phyloP scores from a whole-genome alignment of 805 yeast species.

The Candida patagonica region DNA sequence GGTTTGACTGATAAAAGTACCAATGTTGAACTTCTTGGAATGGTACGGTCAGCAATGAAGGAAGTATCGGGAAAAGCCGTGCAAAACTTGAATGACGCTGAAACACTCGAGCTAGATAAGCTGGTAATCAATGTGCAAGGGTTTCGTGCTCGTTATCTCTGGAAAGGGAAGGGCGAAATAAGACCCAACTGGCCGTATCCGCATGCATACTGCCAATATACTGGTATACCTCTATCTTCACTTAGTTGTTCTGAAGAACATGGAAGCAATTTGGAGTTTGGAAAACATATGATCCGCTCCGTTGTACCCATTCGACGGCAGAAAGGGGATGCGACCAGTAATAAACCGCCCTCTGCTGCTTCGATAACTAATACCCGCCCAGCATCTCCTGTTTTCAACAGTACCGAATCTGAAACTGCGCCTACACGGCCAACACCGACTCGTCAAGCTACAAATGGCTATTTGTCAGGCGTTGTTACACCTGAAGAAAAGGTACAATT shows the following conservation, averaged over 20 bases:
- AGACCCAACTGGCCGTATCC: conserved; percentile 18
- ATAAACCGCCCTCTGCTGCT: background rate
- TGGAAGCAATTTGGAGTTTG: conserved; percentile 11
- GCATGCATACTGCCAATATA: conserved; percentile 15
- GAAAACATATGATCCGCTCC: conserved; percentile 16
- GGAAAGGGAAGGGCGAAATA: conserved; percentile 43
- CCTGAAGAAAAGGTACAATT: background rate
- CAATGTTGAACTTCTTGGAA: conserved; percentile 31
- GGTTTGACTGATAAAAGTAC: conserved; percentile 38
- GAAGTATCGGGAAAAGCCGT: conserved; percentile 41
- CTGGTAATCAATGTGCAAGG: conserved; percentile 26
- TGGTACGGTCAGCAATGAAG: conserved; percentile 63
- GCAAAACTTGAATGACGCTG: conserved; percentile 25
- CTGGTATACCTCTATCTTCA: conserved; percentile 17
- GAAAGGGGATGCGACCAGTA: conserved; percentile 4
- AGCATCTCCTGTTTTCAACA: background rate
- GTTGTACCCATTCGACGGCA: conserved; percentile 5
- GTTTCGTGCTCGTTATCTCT: conserved; percentile 28
- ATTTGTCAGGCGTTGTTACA: background rate
- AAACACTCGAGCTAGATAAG: conserved; percentile 29
- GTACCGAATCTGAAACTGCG: too few species aligned
- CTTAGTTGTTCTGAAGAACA: conserved; percentile 10
- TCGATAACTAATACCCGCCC: background rate
- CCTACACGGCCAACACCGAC: too few species aligned
- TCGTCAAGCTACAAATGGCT: too few species aligned